Evolutionary conservation across 2,329 filamentous ascomycete genomes (phyloP), one percentile per base, ranked within the genome.

Genomic region (Juglanconis juglandina): DNA sequence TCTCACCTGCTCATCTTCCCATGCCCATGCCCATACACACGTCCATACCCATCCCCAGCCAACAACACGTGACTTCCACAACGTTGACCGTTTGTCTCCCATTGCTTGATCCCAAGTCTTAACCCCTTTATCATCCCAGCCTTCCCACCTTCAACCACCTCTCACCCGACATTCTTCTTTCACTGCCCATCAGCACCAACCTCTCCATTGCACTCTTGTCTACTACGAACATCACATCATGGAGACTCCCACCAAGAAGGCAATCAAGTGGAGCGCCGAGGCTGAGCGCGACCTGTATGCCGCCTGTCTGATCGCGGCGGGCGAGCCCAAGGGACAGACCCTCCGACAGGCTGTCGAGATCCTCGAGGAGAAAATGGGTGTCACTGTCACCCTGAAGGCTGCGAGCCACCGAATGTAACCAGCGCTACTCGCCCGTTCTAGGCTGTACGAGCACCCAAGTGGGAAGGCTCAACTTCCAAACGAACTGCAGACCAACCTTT

Each of bases 221-320:
- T 46, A 13, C 17, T 2, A 41, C 33, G 32, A n/a, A 51, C 35
- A 37, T 58, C 53, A 30, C n/a, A 51, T 9, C 53, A 63, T 63
- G 58, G 34, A 48, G 6, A 56, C 54, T 42, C 58, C 61, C n/a
- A 39, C 58, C 14, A 30, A 53, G n/a, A n/a, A 56, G 14, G 63
- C 35, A n/a, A 70, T 70, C 66, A 66, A 58, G 6, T 71, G 70
- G 70, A 64, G 66, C 32, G 63, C 67, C 11, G 56, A 59, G 3
- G 65, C 67, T 3, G 66, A 73, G 35, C 65, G 69, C 8, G 69
- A 71, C 44, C 66, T 74, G 1, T 67, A 73, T 7, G 62, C 65
- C 11, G 67, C 65, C 32, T 63, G 71, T 8, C 55, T 63, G 4
- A 63, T 70, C 1, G 65, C 64, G 1, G 37, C 68, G 0, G 56